phyloP scores from a whole-genome alignment of 202 grass and related monocot species.

The Setaria italica region DNA sequence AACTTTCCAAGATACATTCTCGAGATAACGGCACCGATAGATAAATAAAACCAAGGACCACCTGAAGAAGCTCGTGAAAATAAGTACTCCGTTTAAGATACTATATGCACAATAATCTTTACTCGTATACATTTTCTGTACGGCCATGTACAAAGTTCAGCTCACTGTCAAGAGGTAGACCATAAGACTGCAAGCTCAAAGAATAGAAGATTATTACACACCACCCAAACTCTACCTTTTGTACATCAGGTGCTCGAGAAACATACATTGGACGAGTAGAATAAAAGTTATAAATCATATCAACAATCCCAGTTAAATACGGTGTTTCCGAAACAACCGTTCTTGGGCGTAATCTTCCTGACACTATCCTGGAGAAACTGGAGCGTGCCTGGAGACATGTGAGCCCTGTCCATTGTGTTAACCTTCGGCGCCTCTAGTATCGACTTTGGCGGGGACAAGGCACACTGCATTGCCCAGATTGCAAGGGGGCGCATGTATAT shows the following conservation, averaged over 20 bases:
- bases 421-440: conserved; percentile 77
- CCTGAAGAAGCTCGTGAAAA: not conserved
- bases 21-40: not conserved
- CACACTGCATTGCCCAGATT: conserved; percentile 92
- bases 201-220: not conserved
- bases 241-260: not conserved
- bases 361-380: conserved; percentile 66
- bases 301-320: conserved; percentile 64
- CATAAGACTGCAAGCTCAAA: not conserved
- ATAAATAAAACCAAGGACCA: not conserved
- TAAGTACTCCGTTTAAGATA: not conserved
- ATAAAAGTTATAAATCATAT: conserved; percentile 26
- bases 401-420: conserved; percentile 86
- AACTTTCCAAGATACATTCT: not conserved
- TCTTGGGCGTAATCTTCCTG: conserved; percentile 79
- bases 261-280: not conserved
- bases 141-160: conserved; percentile 19
- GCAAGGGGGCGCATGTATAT: conserved; percentile 96
- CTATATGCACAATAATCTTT: not conserved
- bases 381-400: conserved; percentile 51
- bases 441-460: conserved; percentile 64
- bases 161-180: not conserved
- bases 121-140: conserved; percentile 34
- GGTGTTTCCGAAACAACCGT: conserved; percentile 60
- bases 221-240: not conserved